phyloP scores from a whole-genome alignment of 257 asterid species.

The Gentiana macrophylla region DNA sequence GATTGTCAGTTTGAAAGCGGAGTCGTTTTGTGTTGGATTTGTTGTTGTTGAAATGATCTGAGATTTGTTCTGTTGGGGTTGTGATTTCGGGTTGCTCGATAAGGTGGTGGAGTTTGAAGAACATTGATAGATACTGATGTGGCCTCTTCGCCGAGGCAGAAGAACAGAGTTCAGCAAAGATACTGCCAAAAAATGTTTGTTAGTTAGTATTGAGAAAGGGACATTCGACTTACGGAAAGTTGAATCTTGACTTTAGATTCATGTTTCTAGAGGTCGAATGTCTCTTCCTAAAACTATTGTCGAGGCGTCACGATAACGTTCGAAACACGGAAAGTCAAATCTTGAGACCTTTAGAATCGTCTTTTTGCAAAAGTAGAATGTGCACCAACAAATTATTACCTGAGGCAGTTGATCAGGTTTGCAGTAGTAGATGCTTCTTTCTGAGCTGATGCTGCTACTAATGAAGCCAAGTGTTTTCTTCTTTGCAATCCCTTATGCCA shows the following conservation, averaged over 20 bases:
- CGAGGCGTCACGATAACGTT: too few relatives aligned
- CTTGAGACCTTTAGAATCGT: too few relatives aligned
- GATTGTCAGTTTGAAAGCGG: conserved; percentile 11
- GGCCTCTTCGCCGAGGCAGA: conserved; percentile 70
- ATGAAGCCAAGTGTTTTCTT: conserved; percentile 59
- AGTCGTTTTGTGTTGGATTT: conserved; percentile 24
- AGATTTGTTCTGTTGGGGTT: conserved; percentile 21
- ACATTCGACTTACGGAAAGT: too few relatives aligned
- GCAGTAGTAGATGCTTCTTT: conserved; percentile 68
- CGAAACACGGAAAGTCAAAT: too few relatives aligned
- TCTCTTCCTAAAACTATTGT: too few relatives aligned
- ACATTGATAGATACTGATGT: conserved; percentile 48
- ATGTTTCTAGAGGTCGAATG: too few relatives aligned
- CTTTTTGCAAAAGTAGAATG: too few relatives aligned
- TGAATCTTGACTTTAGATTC: too few relatives aligned
- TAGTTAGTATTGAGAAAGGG: too few relatives aligned
- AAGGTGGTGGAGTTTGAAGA: conserved; percentile 59
- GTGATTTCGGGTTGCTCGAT: conserved; percentile 43
- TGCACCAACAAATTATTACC: conserved; percentile 23
- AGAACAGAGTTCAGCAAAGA: conserved; percentile 61
- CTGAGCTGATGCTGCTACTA: conserved; percentile 74
- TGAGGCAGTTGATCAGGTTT: conserved; percentile 63
- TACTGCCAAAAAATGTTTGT: conserved; percentile 24
- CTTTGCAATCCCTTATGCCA: conserved; percentile 45
- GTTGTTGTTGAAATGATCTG: conserved; percentile 23